Evolutionary conservation across 1,139 yeast species (phyloP).

Genomic region (Geotrichum europaeum): DNA sequence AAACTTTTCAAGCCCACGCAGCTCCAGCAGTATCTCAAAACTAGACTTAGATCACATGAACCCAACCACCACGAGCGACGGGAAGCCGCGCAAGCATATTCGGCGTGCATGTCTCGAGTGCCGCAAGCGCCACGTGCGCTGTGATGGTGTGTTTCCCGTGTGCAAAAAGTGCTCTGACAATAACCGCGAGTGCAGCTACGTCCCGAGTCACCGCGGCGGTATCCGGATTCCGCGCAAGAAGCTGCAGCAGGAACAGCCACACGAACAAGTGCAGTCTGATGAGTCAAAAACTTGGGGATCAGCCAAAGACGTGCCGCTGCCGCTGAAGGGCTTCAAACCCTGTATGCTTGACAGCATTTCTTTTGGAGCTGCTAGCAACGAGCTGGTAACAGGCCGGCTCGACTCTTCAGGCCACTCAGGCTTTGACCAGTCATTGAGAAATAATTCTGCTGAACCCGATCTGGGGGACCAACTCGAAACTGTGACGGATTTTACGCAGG

Average conservation of each 20-base stretch:
- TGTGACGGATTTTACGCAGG: neutral
- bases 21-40: neutral
- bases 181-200: slow-evolving; percentile 16
- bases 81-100: slow-evolving; percentile 18
- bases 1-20: neutral
- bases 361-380: neutral
- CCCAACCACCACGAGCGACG: slow-evolving; percentile 14
- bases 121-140: slow-evolving; percentile 18
- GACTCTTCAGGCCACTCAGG: neutral
- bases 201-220: slow-evolving; percentile 19
- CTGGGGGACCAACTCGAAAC: neutral
- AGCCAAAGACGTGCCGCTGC: neutral
- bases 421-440: neutral
- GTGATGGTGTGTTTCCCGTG: slow-evolving; percentile 18
- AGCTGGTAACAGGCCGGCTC: neutral
- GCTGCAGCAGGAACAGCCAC: neutral
- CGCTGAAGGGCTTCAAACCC: neutral
- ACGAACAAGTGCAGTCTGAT: neutral
- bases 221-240: slow-evolving; percentile 17
- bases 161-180: slow-evolving; percentile 17
- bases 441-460: neutral
- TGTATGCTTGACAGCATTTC: slow-evolving; percentile 2
- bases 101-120: slow-evolving; percentile 19
- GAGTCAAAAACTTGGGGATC: neutral
- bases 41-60: slow-evolving; percentile 3